Base-by-base conservation (phyloP, 768 basidiomycete species). In the Mycena galopus region DNA sequence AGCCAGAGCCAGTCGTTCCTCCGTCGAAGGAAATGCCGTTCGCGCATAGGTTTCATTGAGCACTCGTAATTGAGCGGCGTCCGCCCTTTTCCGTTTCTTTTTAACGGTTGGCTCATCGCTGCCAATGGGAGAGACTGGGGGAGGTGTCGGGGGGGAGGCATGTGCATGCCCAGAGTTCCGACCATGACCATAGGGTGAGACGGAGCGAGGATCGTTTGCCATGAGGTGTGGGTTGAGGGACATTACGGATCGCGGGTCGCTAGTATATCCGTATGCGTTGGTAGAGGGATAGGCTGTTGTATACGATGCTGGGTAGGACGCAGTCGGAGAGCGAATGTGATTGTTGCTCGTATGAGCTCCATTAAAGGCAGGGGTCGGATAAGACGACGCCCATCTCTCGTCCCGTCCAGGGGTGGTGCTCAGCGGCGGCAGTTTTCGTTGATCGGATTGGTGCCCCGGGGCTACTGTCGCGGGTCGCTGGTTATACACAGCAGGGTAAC, bases 41-140 rank as follows among this genome's bases (percentile, higher is more conserved):
- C 94, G 89, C 73, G 84, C 86, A 79, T 94, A 96, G 0, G 91
- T 92, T 78, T 93, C 92, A 79, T 94, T 95, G 79, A 96, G 85
- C 32, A 94, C 90, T 79, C 93, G 93, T 71, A 95, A 84, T 76
- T 96, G 94, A 47, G 87, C 87, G 17, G 93, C 92, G 76, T 94
- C 93, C 8, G 94, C 94, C 69, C 94, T 90, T 85, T 94, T 94
- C 81, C 94, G 89, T 82, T 95, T 95, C 86, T 94, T 95, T 86
- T 95, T 96, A 76, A 94, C 90, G 50, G 88, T 85, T n/a, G 92
- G 89, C 73, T 92, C 91, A 65, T 93, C 89, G 37, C 84, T 79
- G 42, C 86, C 81, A 35, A 81, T 84, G 23, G 87, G 87, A 0
- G 88, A 86, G 58, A 86, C 79, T 25, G 88, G 86, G 21, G 87